phyloP scores from a whole-genome alignment of 257 asterid genomes.

The Solanum pennellii region DNA sequence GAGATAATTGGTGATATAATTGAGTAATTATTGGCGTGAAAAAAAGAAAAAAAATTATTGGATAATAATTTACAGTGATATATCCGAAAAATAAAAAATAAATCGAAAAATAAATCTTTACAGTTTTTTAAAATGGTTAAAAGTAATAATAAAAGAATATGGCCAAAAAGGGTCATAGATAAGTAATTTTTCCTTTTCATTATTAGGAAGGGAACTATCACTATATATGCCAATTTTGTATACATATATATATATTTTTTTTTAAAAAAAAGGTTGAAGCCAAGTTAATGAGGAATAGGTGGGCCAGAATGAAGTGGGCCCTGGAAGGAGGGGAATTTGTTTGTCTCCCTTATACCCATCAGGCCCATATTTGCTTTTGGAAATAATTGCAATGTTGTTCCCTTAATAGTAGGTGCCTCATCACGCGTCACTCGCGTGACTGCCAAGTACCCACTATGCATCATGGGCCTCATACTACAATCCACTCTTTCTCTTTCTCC shows the following conservation, averaged over 20 bases:
- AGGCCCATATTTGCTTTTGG: neutral
- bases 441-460: neutral
- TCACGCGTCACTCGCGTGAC: constrained; percentile 23
- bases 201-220: neutral
- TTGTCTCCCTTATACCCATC: constrained; percentile 22
- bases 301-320: constrained; percentile 11
- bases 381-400: neutral
- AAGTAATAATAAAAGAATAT: no score
- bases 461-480: neutral
- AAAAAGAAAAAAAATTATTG: no score
- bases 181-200: neutral
- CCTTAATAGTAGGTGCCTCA: constrained; percentile 8
- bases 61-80: no score
- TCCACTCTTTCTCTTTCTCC: no score
- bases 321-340: neutral
- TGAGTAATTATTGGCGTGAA: neutral
- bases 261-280: neutral
- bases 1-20: neutral
- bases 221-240: neutral
- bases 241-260: no score
- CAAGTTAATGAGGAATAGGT: neutral
- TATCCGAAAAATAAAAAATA: no score
- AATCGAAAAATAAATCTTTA: no score
- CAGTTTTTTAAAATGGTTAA: no score
- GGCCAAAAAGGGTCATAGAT: no score